Conservation (phyloP, 1,284 basidiomycete species). For the Puccinia sorghi region DNA sequence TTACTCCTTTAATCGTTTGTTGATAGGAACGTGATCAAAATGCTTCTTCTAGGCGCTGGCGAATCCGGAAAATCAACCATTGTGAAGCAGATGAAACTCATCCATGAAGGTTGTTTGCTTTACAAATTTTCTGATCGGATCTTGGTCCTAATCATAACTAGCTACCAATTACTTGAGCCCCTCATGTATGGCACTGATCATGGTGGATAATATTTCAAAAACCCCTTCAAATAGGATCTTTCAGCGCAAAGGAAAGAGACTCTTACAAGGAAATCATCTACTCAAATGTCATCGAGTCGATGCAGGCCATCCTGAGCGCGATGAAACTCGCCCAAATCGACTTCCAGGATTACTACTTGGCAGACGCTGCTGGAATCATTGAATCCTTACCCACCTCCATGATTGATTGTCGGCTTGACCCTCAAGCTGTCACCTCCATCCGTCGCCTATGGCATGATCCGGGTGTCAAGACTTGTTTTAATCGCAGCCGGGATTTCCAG, state of each 20-base stretch:
- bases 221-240: neutral
- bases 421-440: conserved; percentile 16
- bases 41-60: conserved; percentile 57
- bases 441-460: conserved; percentile 25
- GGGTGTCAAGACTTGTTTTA: conserved; percentile 16
- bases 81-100: conserved; percentile 58
- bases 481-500: conserved; percentile 25
- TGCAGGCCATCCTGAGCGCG: conserved; percentile 40
- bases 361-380: conserved; percentile 27
- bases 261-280: conserved; percentile 35
- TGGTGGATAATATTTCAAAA: neutral
- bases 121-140: too few relatives aligned
- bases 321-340: conserved; percentile 11
- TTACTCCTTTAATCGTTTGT: neutral
- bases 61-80: conserved; percentile 58
- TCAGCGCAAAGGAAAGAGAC: conserved; percentile 8
- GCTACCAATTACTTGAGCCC: too few relatives aligned
- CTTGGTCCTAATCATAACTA: too few relatives aligned
- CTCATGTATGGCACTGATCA: too few relatives aligned
- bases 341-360: conserved; percentile 3
- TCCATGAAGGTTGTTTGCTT: conserved; percentile 51
- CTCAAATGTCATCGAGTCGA: conserved; percentile 39
- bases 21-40: conserved; percentile 51
- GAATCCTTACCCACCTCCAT: conserved; percentile 21
- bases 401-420: conserved; percentile 26